Conservation (phyloP, 2,329 filamentous ascomycete species). For the Colletotrichum sp. region DNA sequence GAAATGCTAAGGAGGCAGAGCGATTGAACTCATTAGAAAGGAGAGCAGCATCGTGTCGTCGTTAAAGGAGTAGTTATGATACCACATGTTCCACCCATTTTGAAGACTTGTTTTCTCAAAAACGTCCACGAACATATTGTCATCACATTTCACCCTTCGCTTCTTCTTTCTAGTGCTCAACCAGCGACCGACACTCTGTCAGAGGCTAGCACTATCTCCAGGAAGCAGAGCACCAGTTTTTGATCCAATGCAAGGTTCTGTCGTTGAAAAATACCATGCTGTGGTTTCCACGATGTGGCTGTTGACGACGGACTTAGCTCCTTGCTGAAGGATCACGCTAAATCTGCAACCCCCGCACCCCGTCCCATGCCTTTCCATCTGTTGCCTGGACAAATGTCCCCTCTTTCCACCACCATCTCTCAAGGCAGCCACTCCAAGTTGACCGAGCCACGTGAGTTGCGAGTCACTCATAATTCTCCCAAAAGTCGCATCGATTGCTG, state of each 20-base stretch:
- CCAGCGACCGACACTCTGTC: not conserved
- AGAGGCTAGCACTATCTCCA: not conserved
- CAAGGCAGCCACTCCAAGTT: not conserved
- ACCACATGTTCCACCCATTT: not conserved
- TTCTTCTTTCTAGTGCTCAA: not conserved
- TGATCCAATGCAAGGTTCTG: not conserved
- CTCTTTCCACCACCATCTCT: not conserved
- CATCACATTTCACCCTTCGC: not conserved
- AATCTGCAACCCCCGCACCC: not conserved
- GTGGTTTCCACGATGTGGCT: not conserved
- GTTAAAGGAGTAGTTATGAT: not conserved
- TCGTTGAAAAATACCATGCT: not conserved
- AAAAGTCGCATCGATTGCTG: not conserved
- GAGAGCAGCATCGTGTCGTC: not conserved
- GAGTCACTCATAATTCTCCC: not conserved
- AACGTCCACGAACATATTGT: not conserved
- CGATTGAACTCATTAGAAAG: not conserved
- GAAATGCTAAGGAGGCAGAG: not conserved
- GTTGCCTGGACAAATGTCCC: not conserved
- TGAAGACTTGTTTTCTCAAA: not conserved
- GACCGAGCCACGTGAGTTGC: not conserved
- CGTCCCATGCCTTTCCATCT: not conserved
- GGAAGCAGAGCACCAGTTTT: not conserved
- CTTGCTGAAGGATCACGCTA: not conserved
- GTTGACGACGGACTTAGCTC: not conserved